Percentiles rank a stretch among this genome's conserved stretches.
Conservation (phyloP, 2,329 filamentous ascomycete genomes). For the Chaetomium globosum region DNA sequence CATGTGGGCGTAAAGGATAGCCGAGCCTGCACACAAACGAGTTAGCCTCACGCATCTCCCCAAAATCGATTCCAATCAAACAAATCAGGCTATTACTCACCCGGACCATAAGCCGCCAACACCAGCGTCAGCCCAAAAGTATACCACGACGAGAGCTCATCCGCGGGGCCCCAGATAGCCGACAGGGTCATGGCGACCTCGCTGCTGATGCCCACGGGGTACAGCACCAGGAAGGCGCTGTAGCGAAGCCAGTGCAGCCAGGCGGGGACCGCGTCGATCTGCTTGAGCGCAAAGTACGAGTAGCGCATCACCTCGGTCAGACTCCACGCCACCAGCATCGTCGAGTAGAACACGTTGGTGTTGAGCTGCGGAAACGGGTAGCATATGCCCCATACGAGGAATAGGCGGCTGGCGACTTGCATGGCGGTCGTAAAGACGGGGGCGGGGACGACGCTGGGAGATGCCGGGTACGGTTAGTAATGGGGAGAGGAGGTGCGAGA, state of each 20-base stretch:
- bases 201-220: constrained; percentile 86
- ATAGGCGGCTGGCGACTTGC: constrained; percentile 84
- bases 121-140: constrained; percentile 65
- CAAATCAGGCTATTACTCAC: constrained; percentile 51
- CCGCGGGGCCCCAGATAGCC: constrained; percentile 62
- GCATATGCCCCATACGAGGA: constrained; percentile 86
- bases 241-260: constrained; percentile 80
- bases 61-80: background rate
- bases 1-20: constrained; percentile 92
- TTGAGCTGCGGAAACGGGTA: constrained; percentile 71
- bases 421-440: constrained; percentile 82
- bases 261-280: constrained; percentile 61
- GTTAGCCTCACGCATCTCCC: constrained; percentile 10
- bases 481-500: background rate
- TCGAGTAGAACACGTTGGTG: constrained; percentile 64
- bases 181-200: constrained; percentile 80
- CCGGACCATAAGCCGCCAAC: constrained; percentile 76
- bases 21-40: constrained; percentile 55
- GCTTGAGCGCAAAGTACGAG: constrained; percentile 80
- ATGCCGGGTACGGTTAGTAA: background rate
- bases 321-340: constrained; percentile 85
- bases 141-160: constrained; percentile 50
- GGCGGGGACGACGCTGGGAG: constrained; percentile 69
- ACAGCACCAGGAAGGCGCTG: constrained; percentile 90
- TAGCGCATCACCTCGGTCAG: constrained; percentile 93